These are phyloP conservation scores for Peronospora destructor DNA, from an alignment of 352 stramenopile genomes.

Conservation along the genomic window DNA sequence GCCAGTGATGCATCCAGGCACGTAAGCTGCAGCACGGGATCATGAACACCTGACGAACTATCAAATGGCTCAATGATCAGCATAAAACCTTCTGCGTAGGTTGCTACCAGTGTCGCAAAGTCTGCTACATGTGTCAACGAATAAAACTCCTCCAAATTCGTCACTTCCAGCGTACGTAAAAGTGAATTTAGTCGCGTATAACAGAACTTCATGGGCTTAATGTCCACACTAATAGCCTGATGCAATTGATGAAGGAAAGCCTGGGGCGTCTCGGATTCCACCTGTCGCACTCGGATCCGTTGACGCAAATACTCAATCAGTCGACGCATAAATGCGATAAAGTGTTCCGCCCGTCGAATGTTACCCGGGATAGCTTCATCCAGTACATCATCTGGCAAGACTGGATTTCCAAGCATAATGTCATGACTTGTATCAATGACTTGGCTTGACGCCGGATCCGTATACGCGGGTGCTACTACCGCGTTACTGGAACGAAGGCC, in stretches of 20 bases:
- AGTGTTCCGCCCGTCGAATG: constrained; percentile 96
- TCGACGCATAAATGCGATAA: constrained; percentile 96
- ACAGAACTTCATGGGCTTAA: constrained; percentile 96
- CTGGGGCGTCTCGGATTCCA: constrained; percentile 94
- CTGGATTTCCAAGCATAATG: constrained; percentile 69
- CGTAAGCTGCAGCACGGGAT: constrained; percentile 89
- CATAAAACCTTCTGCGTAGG: constrained; percentile 97
- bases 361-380: constrained; percentile 96
- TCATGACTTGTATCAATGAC: constrained; percentile 51
- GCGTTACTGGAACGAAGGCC: constrained; percentile 90
- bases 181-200: constrained; percentile 96
- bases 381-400: constrained; percentile 90
- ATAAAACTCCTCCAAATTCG: constrained; percentile 96
- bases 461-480: constrained; percentile 49
- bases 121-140: constrained; percentile 93
- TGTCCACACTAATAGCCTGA: constrained; percentile 91
- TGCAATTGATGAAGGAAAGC: constrained; percentile 94
- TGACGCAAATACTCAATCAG: constrained; percentile 92
- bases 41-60: constrained; percentile 53
- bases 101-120: constrained; percentile 95
- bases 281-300: constrained; percentile 78
- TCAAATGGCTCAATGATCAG: constrained; percentile 96
- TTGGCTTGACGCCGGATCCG: constrained; percentile 32
- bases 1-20: constrained; percentile 96
- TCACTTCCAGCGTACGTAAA: constrained; percentile 93